Percentiles rank a stretch among this genome's conserved stretches.
Evolutionary conservation across 345 rosid genomes (phyloP).

Genomic region (Microthlaspi erraticum): DNA sequence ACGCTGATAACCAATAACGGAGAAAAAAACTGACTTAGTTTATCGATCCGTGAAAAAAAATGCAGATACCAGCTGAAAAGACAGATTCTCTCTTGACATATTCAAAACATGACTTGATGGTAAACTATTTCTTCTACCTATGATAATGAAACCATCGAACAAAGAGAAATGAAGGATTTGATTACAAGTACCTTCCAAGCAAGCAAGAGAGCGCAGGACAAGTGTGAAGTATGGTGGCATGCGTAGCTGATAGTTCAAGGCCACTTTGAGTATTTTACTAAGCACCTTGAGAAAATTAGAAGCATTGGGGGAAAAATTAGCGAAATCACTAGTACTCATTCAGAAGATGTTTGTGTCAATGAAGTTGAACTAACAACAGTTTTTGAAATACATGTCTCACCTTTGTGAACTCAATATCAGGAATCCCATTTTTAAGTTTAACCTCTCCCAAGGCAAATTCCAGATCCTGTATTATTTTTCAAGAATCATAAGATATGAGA

Average conservation of each 20-base stretch:
- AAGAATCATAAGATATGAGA: conserved; percentile 29
- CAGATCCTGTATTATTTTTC: conserved; percentile 67
- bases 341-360: conserved; percentile 22
- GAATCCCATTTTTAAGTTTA: conserved; percentile 78
- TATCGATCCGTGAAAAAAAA: conserved; percentile 11
- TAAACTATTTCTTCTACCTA: conserved; percentile 4
- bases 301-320: conserved; percentile 7
- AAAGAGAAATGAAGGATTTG: conserved; percentile 25
- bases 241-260: conserved; percentile 86
- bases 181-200: conserved; percentile 77
- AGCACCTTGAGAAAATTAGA: conserved; percentile 63
- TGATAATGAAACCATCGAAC: conserved; percentile 14
- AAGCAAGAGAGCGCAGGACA: conserved; percentile 92
- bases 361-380: conserved; percentile 26
- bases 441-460: conserved; percentile 86
- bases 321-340: neutral
- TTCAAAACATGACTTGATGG: neutral
- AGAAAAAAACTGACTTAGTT: conserved; percentile 3
- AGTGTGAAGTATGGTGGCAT: conserved; percentile 98
- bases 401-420: conserved; percentile 92
- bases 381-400: conserved; percentile 52
- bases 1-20: neutral
- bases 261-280: conserved; percentile 81
- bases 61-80: conserved; percentile 26
- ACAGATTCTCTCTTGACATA: conserved; percentile 3